Evolutionary conservation across 225 moss, liverwort and hornwort species (phyloP), one percentile per base, ranked within the genome.

Genomic region (Neckera pumila): DNA sequence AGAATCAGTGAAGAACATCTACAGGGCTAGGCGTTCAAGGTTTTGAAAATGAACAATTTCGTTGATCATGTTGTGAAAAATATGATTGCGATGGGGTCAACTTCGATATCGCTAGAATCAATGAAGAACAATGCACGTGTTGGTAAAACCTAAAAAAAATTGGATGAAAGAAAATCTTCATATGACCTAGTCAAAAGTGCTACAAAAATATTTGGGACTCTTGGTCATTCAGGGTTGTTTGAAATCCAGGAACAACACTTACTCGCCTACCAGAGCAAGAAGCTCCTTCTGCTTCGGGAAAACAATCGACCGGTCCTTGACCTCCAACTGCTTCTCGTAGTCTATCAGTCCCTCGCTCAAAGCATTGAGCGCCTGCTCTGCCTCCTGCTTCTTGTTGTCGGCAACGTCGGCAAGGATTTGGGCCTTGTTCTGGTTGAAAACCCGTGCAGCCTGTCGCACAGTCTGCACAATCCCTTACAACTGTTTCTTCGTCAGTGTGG

Each of bases 211-310:
- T 51, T 60, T 26, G 33, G 51, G n/a, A 14, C 30, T 27, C 56
- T 54, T n/a, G 40, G 31, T 79, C 66, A 65, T 42, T 34, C 14
- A 69, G 56, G 69, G 69, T 47, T 38, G 12, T 56, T 79, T 72
- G 79, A 57, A 59, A 69, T 81, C 30, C 80, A 84, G 57, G 67
- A 81, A 70, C 80, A 76, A 56, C 84, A 97, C 98, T 96, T 95
- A 99, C 98, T 96, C 91, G 94, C 98, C 95, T 65, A 99, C 93
- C 30, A 92, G 88, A 53, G 90, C 87, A 74, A 99, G 96, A 76
- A 95, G 93, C 91, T 96, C 95, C 84, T 95, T 97, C 83, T 99
- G 98, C 86, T 92, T 95, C 8, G 97, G 95, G 71, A 91, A 92
- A 79, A 99, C 94, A 40, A 91, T 88, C 36, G 94, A 92, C 87